phyloP scores from a whole-genome alignment of 2,329 filamentous ascomycete species.

The Talaromyces marneffei region DNA sequence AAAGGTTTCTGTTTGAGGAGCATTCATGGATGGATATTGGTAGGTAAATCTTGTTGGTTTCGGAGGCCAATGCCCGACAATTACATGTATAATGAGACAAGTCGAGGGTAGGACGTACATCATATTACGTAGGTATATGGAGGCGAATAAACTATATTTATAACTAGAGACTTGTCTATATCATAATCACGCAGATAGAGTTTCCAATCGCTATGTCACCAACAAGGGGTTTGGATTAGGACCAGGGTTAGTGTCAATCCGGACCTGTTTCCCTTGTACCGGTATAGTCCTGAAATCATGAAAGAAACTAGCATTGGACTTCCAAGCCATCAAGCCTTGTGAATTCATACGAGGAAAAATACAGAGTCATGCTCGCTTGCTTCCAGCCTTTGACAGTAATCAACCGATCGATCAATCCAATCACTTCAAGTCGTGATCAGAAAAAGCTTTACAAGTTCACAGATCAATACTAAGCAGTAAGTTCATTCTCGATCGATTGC shows the following conservation, averaged over 20 bases:
- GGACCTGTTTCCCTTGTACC: no score
- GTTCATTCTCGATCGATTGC: not conserved
- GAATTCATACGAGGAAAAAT: not conserved
- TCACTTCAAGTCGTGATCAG: not conserved
- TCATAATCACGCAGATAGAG: no score
- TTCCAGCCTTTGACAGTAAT: not conserved
- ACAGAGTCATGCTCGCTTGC: not conserved
- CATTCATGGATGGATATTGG: not conserved
- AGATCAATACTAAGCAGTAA: not conserved
- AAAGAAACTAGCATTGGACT: no score
- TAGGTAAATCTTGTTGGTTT: not conserved
- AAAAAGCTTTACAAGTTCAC: not conserved
- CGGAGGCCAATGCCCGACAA: not conserved
- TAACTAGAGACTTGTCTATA: not conserved
- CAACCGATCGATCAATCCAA: not conserved
- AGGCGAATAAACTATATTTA: not conserved
- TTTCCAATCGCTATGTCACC: no score
- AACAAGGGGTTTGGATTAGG: not conserved
- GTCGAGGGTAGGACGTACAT: not conserved
- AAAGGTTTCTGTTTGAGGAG: not conserved
- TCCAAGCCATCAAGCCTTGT: not conserved
- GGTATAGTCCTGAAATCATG: no score
- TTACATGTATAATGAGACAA: not conserved
- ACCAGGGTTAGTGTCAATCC: no score
- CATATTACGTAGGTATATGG: not conserved